phyloP scores from a whole-genome alignment of 768 basidiomycete species.

The Atractiella rhizophila region DNA sequence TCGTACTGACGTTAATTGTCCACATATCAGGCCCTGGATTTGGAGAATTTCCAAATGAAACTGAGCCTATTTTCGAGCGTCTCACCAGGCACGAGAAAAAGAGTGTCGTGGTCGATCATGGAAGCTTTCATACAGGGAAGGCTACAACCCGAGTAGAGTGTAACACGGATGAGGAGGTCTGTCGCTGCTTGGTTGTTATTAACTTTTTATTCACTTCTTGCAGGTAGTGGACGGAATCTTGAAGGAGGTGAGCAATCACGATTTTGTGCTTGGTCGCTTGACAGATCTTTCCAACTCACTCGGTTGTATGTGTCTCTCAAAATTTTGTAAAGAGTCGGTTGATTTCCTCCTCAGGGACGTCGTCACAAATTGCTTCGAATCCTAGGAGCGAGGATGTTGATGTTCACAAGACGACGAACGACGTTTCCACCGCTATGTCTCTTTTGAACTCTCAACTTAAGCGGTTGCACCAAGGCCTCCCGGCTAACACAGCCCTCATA shows the following conservation, averaged over 20 bases:
- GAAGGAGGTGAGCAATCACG: slow-evolving; percentile 35
- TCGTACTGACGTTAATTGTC: background rate
- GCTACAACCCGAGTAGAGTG: slow-evolving; percentile 54
- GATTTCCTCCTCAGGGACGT: no score
- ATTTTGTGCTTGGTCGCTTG: slow-evolving; percentile 62
- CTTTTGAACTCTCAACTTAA: slow-evolving; percentile 38
- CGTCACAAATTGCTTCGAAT: no score
- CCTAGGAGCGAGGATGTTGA: no score
- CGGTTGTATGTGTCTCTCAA: slow-evolving; percentile 39
- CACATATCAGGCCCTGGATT: slow-evolving; percentile 34
- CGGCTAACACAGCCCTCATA: slow-evolving; percentile 52
- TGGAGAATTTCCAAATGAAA: slow-evolving; percentile 62
- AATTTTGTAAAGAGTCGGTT: no score
- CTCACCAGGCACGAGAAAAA: slow-evolving; percentile 30
- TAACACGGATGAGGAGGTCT: slow-evolving; percentile 46
- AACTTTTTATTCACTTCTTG: background rate
- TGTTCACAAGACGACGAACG: no score
- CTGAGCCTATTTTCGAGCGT: slow-evolving; percentile 68
- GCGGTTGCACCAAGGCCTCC: slow-evolving; percentile 40
- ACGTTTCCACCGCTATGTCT: slow-evolving; percentile 22
- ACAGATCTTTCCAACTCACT: slow-evolving; percentile 51
- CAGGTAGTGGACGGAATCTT: slow-evolving; percentile 36
- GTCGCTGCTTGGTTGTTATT: background rate
- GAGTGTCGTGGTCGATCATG: slow-evolving; percentile 56
- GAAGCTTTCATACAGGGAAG: slow-evolving; percentile 64